phyloP scores from a whole-genome alignment of 176 grass and related monocot species.

The Oryza officinalis region DNA sequence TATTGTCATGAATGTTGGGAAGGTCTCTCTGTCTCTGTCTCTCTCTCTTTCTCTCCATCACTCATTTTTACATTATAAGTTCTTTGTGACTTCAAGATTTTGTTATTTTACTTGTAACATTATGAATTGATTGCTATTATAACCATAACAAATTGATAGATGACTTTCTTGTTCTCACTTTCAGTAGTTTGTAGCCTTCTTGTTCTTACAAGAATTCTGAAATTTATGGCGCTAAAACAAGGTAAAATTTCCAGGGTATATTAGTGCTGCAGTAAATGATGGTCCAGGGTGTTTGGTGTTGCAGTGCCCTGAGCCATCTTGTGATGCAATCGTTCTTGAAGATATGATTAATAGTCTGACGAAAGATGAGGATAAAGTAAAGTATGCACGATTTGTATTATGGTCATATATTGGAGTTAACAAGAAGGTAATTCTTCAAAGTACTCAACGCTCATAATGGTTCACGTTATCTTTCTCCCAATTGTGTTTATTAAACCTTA shows the following conservation, averaged over 20 bases:
- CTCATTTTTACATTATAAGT: not conserved
- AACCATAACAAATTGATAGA: not conserved
- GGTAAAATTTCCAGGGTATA: constrained; percentile 67
- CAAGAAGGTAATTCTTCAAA: constrained; percentile 59
- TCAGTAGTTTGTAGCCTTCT: not conserved
- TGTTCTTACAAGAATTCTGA: not conserved
- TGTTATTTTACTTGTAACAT: not conserved
- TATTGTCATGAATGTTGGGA: constrained; percentile 87
- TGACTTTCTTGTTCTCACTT: not conserved
- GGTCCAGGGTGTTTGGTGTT: constrained; percentile 91
- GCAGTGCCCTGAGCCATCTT: constrained; percentile 84
- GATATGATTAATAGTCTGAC: constrained; percentile 64
- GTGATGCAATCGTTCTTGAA: constrained; percentile 61
- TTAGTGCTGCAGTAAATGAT: constrained; percentile 62
- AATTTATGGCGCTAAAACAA: constrained; percentile 7
- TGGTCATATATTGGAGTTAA: constrained; percentile 84
- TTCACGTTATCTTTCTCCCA: not conserved
- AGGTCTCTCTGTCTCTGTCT: constrained; percentile 42
- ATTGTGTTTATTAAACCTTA: too few species aligned
- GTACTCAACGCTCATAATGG: not conserved
- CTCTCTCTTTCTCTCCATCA: not conserved
- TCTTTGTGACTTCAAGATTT: not conserved
- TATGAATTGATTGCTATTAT: not conserved
- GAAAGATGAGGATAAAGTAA: constrained; percentile 61
- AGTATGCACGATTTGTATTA: constrained; percentile 68